Conservation (phyloP, 129 eudicot species). For the Centella asiatica region DNA sequence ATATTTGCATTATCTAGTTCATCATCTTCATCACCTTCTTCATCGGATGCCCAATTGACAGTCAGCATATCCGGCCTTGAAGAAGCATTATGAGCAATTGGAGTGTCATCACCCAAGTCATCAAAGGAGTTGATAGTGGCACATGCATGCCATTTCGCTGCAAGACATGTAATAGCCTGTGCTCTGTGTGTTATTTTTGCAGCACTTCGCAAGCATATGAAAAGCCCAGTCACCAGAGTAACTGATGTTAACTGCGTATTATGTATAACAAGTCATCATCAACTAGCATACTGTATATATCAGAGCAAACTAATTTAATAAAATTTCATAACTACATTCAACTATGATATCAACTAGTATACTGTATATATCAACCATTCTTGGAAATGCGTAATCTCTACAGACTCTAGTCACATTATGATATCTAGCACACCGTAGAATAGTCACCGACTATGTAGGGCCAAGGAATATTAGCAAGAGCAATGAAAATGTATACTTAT, state of each 20-base stretch:
- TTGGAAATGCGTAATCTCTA: too few species aligned
- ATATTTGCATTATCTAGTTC: slow-evolving; percentile 58
- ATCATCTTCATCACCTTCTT: slow-evolving; percentile 74
- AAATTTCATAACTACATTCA: background rate
- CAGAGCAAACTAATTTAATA: background rate
- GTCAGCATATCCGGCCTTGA: slow-evolving; percentile 11
- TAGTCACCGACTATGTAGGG: too few species aligned
- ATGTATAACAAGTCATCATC: background rate
- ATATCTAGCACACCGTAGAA: too few species aligned
- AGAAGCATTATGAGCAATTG: slow-evolving; percentile 27
- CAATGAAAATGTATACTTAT: too few species aligned
- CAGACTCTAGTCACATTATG: too few species aligned
- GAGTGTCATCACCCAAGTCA: slow-evolving; percentile 35
- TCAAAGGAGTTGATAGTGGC: slow-evolving; percentile 52
- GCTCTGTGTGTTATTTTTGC: slow-evolving; percentile 89
- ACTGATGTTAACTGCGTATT: slow-evolving; percentile 58
- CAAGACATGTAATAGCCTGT: slow-evolving; percentile 63
- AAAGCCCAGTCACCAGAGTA: slow-evolving; percentile 66
- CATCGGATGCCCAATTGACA: slow-evolving; percentile 31
- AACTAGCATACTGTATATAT: background rate
- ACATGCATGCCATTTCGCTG: slow-evolving; percentile 85
- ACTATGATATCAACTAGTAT: too few species aligned
- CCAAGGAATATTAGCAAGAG: too few species aligned
- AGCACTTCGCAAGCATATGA: slow-evolving; percentile 74
- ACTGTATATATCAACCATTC: too few species aligned